phyloP scores from a whole-genome alignment of 2,329 filamentous ascomycete genomes.

The Cryphonectria carpinicola region DNA sequence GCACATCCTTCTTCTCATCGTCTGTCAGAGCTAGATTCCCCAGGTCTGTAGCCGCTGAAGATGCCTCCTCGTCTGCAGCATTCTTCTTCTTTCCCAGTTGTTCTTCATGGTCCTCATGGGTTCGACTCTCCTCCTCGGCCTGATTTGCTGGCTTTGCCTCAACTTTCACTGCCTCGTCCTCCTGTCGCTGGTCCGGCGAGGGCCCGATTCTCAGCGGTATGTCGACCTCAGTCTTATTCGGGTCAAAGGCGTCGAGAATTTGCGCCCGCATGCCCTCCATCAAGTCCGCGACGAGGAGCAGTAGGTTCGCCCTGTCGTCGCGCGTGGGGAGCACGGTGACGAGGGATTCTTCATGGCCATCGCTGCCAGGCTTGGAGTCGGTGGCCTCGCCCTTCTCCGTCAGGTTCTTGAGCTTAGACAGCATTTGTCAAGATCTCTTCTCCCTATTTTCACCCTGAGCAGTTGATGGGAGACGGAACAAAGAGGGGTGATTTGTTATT shows the following conservation, averaged over 20 bases:
- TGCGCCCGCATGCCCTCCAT: slow-evolving; percentile 30
- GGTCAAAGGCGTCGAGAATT: slow-evolving; percentile 29
- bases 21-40: background rate
- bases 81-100: background rate
- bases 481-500: background rate
- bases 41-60: background rate
- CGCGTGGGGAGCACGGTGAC: slow-evolving; percentile 30
- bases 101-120: background rate
- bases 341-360: slow-evolving; percentile 28
- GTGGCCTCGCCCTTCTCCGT: slow-evolving; percentile 20
- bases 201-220: slow-evolving; percentile 18
- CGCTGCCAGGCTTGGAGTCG: background rate
- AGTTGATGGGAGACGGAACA: too few relatives aligned
- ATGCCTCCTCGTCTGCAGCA: background rate
- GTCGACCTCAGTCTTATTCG: slow-evolving; percentile 18
- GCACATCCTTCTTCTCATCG: background rate
- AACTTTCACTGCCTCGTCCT: slow-evolving; percentile 9
- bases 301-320: slow-evolving; percentile 30
- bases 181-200: background rate
- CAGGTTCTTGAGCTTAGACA: slow-evolving; percentile 26
- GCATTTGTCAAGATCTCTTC: slow-evolving; percentile 15
- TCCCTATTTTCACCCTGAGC: background rate
- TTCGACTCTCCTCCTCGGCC: background rate
- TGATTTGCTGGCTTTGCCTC: slow-evolving; percentile 1
- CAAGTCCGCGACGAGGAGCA: slow-evolving; percentile 29